phyloP scores from a whole-genome alignment of 2,329 filamentous ascomycete species.

The Xylariaceae sp. region DNA sequence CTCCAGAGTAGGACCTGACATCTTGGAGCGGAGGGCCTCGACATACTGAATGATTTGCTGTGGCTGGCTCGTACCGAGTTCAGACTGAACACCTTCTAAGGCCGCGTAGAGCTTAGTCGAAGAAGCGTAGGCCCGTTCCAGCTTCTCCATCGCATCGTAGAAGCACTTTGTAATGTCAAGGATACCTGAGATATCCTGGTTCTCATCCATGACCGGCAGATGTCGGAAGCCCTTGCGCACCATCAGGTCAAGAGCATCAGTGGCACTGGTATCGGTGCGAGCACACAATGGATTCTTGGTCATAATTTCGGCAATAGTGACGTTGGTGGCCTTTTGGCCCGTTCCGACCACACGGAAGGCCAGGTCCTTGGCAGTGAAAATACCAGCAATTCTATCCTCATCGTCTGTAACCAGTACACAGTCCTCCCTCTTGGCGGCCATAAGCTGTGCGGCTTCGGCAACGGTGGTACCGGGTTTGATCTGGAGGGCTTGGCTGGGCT shows the following conservation, averaged over 20 bases:
- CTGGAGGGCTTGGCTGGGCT: slow-evolving; percentile 92
- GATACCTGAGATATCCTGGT: slow-evolving; percentile 97
- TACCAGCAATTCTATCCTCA: slow-evolving; percentile 95
- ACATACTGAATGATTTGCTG: slow-evolving; percentile 99
- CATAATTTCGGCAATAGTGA: slow-evolving; percentile 98
- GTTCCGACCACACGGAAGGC: slow-evolving; percentile 93
- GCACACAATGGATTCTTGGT: slow-evolving; percentile 98
- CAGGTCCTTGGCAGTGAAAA: slow-evolving; percentile 98
- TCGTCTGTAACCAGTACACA: slow-evolving; percentile 97
- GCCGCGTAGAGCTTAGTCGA: slow-evolving; percentile 98
- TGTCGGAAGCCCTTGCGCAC: slow-evolving; percentile 97
- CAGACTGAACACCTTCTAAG: slow-evolving; percentile 93
- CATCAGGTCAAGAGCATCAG: slow-evolving; percentile 96
- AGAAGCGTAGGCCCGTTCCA: slow-evolving; percentile 94
- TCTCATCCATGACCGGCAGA: slow-evolving; percentile 98
- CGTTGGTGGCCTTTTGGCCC: slow-evolving; percentile 80
- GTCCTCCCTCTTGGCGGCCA: slow-evolving; percentile 98
- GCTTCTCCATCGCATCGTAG: slow-evolving; percentile 99
- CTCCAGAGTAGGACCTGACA: slow-evolving; percentile 96
- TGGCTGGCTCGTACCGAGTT: slow-evolving; percentile 90
- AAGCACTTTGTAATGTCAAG: slow-evolving; percentile 99
- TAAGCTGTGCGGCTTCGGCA: slow-evolving; percentile 92
- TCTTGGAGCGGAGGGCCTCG: slow-evolving; percentile 88
- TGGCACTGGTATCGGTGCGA: slow-evolving; percentile 94
- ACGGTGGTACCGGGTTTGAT: slow-evolving; percentile 95